phyloP scores from a whole-genome alignment of 208 protist genomes.

The Crithidia expoeki region DNA sequence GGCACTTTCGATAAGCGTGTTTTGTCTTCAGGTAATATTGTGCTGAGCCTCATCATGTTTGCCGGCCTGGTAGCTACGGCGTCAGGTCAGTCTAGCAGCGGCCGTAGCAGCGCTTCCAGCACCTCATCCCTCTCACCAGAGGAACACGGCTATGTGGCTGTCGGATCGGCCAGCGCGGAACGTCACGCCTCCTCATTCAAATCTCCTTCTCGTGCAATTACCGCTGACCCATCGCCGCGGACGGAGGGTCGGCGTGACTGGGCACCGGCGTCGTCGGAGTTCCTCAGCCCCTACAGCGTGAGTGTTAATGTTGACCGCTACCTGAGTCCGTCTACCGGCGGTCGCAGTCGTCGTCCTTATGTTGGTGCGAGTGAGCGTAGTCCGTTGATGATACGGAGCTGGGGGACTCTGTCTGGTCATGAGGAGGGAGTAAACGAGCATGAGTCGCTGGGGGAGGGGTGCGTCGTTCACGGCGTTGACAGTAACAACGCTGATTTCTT shows the following conservation, averaged over 20 bases:
- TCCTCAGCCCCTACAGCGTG: slow-evolving; percentile 22
- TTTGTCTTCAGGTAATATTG: too few relatives aligned
- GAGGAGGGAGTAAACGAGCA: neutral
- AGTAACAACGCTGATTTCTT: neutral
- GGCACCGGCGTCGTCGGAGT: slow-evolving; percentile 13
- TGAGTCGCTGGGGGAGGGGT: too few relatives aligned
- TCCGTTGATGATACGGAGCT: neutral
- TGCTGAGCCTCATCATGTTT: slow-evolving; percentile 24
- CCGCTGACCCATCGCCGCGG: slow-evolving; percentile 7
- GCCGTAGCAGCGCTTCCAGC: neutral
- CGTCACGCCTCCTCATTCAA: neutral
- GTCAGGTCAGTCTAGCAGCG: neutral
- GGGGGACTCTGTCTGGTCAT: neutral
- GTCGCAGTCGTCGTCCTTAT: neutral
- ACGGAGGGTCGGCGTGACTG: neutral
- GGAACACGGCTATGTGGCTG: neutral
- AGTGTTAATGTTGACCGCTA: neutral
- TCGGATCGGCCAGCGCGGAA: neutral
- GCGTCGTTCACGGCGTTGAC: neutral
- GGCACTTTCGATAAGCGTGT: too few relatives aligned
- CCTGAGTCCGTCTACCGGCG: slow-evolving; percentile 5
- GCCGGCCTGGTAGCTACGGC: slow-evolving; percentile 19
- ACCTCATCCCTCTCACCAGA: neutral
- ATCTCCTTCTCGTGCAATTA: neutral
- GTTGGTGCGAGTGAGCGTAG: neutral